Evolutionary conservation across 2,329 filamentous ascomycete genomes (phyloP).

Genomic region (Rugonectria rugulosa): DNA sequence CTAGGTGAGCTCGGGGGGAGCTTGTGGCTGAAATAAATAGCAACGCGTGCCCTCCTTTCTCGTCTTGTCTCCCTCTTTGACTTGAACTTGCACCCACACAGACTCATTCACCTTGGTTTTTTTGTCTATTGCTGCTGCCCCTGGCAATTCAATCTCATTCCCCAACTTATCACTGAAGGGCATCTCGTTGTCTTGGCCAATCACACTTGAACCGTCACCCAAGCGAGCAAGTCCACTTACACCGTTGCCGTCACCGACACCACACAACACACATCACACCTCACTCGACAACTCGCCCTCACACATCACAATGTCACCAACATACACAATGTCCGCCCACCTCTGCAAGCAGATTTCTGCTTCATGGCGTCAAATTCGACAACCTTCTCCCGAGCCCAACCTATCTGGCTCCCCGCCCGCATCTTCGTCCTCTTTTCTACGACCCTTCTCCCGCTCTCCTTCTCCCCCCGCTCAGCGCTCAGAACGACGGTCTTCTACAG

Average conservation of each 20-base stretch:
- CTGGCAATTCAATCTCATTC: neutral
- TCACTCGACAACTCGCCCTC: too few relatives aligned
- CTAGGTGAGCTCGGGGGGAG: neutral
- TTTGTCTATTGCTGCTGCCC: neutral
- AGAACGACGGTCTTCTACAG: constrained; percentile 35
- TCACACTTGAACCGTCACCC: too few relatives aligned
- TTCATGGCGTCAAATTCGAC: constrained; percentile 63
- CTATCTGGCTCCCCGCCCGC: constrained; percentile 39
- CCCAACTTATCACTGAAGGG: too few relatives aligned
- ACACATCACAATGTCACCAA: constrained; percentile 57
- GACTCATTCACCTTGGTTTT: neutral
- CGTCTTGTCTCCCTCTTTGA: neutral
- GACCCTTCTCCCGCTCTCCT: constrained; percentile 37
- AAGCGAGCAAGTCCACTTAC: too few relatives aligned
- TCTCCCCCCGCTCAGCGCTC: constrained; percentile 38
- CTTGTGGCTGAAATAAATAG: constrained; percentile 21
- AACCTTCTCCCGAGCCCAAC: constrained; percentile 46
- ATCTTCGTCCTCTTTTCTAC: constrained; percentile 36
- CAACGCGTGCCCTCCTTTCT: constrained; percentile 6
- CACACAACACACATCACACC: constrained; percentile 1
- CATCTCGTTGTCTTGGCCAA: too few relatives aligned
- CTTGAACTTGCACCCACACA: constrained; percentile 5
- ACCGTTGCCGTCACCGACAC: neutral
- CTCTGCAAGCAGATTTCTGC: constrained; percentile 67
- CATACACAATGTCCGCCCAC: constrained; percentile 68